A percentile compares a stretch with the other conserved stretches of the same genome.
Conservation (phyloP, 2,329 filamentous ascomycete species). For the Alternaria gaisen region DNA sequence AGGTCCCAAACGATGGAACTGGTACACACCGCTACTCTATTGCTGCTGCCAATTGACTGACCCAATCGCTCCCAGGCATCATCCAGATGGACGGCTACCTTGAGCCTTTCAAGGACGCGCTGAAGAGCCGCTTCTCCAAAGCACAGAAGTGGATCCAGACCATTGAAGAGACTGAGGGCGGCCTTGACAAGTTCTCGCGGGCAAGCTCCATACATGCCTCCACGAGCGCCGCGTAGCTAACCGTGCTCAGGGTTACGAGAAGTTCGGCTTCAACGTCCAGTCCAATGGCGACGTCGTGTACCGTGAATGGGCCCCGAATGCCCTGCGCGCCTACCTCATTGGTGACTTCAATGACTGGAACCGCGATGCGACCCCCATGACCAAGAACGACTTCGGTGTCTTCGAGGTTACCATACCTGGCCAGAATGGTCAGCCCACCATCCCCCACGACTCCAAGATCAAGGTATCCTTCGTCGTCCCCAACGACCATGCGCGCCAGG, state of each 20-base stretch:
- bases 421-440: conserved; percentile 76
- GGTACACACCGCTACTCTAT: conserved; percentile 57
- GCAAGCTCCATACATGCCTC: conserved; percentile 56
- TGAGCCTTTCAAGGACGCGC: conserved; percentile 78
- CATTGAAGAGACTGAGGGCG: conserved; percentile 85
- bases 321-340: conserved; percentile 81
- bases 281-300: conserved; percentile 87
- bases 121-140: conserved; percentile 79
- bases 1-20: conserved; percentile 74
- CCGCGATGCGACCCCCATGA: conserved; percentile 83
- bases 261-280: conserved; percentile 84
- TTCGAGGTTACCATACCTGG: conserved; percentile 84
- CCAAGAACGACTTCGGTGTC: conserved; percentile 82
- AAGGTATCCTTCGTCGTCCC: conserved; percentile 90
- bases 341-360: conserved; percentile 98
- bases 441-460: conserved; percentile 93
- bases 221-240: conserved; percentile 26
- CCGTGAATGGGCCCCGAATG: conserved; percentile 96
- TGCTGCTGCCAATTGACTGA: conserved; percentile 24
- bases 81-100: conserved; percentile 89
- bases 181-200: conserved; percentile 88
- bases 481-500: conserved; percentile 76
- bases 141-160: conserved; percentile 86
- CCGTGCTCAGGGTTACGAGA: conserved; percentile 76
- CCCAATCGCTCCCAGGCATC: conserved; percentile 70